These are phyloP conservation scores for Ceratobasidium sp. DNA, from an alignment of 1,284 basidiomycete species.

Conservation along the genomic window DNA sequence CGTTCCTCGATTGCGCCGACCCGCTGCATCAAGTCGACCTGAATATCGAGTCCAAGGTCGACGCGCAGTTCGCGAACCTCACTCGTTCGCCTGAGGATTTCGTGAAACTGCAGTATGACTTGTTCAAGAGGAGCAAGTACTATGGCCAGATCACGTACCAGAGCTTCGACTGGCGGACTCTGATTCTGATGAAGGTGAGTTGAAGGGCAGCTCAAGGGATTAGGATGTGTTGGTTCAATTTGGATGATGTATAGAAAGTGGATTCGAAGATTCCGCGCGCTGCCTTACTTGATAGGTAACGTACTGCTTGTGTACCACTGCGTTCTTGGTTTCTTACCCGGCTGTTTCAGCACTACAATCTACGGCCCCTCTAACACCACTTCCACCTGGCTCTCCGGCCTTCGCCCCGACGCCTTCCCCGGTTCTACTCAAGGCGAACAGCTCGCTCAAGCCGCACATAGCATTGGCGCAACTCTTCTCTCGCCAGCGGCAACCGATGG, in stretches of 20 bases:
- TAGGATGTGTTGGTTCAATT: no score
- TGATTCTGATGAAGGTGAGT: constrained; percentile 75
- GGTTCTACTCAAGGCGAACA: constrained; percentile 67
- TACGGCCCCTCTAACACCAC: constrained; percentile 47
- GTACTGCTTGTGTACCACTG: constrained; percentile 9
- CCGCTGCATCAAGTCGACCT: constrained; percentile 69
- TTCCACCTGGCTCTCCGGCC: constrained; percentile 74
- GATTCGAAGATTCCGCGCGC: constrained; percentile 68
- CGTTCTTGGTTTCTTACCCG: background rate
- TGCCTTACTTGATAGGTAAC: constrained; percentile 72
- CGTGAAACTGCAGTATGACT: constrained; percentile 70
- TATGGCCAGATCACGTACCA: constrained; percentile 75
- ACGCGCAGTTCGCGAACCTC: constrained; percentile 67
- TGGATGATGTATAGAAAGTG: constrained; percentile 60
- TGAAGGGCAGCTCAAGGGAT: background rate
- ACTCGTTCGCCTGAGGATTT: constrained; percentile 76
- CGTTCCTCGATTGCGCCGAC: constrained; percentile 79
- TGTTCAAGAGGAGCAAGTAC: constrained; percentile 71
- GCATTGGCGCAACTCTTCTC: constrained; percentile 75
- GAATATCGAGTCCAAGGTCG: constrained; percentile 86
- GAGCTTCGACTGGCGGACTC: constrained; percentile 81
- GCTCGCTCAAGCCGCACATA: constrained; percentile 75
- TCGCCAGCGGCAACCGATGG: constrained; percentile 69
- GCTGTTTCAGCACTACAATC: constrained; percentile 20
- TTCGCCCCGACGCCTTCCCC: constrained; percentile 69